Evolutionary conservation across 768 basidiomycete species (phyloP), one percentile per base, ranked within the genome.

Genomic region (Cantharellus anzutake): DNA sequence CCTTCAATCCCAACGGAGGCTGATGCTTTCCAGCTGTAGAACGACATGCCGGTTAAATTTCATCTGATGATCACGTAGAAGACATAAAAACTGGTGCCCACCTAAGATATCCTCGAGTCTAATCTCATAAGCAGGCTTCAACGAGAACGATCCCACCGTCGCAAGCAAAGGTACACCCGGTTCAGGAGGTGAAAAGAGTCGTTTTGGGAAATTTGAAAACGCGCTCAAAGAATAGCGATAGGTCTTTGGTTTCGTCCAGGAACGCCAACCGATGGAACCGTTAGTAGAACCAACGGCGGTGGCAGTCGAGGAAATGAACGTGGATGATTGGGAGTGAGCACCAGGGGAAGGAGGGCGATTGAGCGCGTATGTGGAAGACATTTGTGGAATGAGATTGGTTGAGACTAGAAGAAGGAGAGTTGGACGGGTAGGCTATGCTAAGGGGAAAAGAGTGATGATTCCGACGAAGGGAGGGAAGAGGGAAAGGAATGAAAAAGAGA

Each of bases 81-180:
- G 4, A 44, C 42, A 20, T 4, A 41, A 41, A n/a, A 4, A 34
- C 11, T 20, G 37, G 35, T 11, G 5, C 56, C 14, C 16, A 60
- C 60, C 60, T 4, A 60, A 42, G n/a, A 60, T 57, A 42, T 60
- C 60, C 39, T 60, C 53, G 1, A 60, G 4, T 5, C 57, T 52
- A 37, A 60, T 38, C n/a, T 58, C 41, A 42, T 59, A 60, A 16
- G 51, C 38, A 7, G 60, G 60, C 11, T 29, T 11, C 29, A 48
- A 29, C 29, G 44, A 48, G 44, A 42, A 56, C 40, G 14, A 60
- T 14, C 5, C 42, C 34, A 37, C 34, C 44, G 58, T 50, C 29
- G 38, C 55, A 40, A 16, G 53, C 55, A 39, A 56, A 38, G 60
- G 50, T 56, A 34, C 55, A 56, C 29, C 29, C n/a, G 60, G 55